phyloP scores from a whole-genome alignment of 805 yeast species.

The Aciculoconidium aculeatum region DNA sequence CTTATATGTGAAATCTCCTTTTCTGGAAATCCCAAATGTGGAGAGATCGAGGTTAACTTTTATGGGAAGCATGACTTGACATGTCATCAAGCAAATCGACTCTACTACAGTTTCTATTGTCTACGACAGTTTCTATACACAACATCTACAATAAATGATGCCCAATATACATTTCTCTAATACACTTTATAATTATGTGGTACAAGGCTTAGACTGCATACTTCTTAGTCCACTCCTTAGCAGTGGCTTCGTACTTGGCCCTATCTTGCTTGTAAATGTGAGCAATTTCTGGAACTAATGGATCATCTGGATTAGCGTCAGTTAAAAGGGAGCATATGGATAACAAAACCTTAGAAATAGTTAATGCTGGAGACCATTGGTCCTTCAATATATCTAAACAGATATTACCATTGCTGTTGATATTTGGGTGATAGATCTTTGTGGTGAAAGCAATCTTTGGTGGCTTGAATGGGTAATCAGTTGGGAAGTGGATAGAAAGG shows the following conservation, averaged over 20 bases:
- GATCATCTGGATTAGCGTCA: constrained; percentile 98
- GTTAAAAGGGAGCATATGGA: constrained; percentile 94
- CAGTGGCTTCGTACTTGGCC: constrained; percentile 91
- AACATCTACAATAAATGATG: too few species aligned
- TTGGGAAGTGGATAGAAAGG: constrained; percentile 94
- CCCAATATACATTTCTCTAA: too few species aligned
- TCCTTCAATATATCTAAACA: constrained; percentile 96
- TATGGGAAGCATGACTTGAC: too few species aligned
- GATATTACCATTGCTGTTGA: constrained; percentile 91
- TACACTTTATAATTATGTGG: not conserved
- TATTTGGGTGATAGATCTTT: constrained; percentile 95
- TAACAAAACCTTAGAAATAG: constrained; percentile 89
- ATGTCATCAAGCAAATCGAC: too few species aligned
- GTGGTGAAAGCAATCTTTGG: constrained; percentile 88
- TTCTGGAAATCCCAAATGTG: too few species aligned
- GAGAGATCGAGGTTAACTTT: too few species aligned
- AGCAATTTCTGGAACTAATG: constrained; percentile 97
- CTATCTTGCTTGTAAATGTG: constrained; percentile 93
- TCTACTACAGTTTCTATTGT: too few species aligned
- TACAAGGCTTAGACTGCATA: constrained; percentile 73
- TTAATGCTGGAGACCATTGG: constrained; percentile 98
- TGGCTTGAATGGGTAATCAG: constrained; percentile 98
- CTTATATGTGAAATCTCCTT: too few species aligned
- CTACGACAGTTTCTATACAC: too few species aligned
- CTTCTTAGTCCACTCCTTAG: constrained; percentile 98